Base-by-base conservation (phyloP, 495 filamentous ascomycete genomes). In the Annulohypoxylon stygium region DNA sequence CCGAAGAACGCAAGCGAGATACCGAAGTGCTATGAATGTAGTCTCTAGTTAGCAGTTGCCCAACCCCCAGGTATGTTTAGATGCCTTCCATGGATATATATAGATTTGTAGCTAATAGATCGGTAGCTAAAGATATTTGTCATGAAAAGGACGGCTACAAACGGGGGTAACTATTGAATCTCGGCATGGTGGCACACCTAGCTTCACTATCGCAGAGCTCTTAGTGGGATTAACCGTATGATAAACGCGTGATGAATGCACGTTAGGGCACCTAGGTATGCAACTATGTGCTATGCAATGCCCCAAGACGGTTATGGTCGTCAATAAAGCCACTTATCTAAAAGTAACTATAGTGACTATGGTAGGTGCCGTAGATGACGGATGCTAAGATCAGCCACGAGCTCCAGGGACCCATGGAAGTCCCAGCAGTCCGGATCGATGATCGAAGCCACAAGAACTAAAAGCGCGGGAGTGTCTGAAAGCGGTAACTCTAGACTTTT, bases 401-500 rank as follows among this genome's bases (percentile, higher is more conserved):
- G 62, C 58, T 61, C 72, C 54, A 67, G 72, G 72, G 63, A 36
- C 72, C 71, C 67, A 53, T 75, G 72, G 54, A 36, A 26, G 72
- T 67, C 67, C 72, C 72, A 75, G 47, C 67, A 33, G 59, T 67
- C 45, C 30, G 72, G 72, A 58, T 67, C 72, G 67, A 75, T 74
- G 65, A 68, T 65, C 71, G 61, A 57, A 70, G 72, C 72, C 67
- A 70, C 67, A 53, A 51, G 23, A 11, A 26, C 25, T 25, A 60
- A 61, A 30, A 26, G 37, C 61, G 36, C 51, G 63, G 67, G 62
- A 60, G 68, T 45, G 54, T 25, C 67, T 63, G 43, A 34, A 71
- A 61, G 36, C 25, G 34, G 37, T 34, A 74, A 51, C 39, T 58
- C 55, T 66, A 70, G 50, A 58, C 54, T 39, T 55, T 39, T 62